phyloP scores from a whole-genome alignment of 2,329 filamentous ascomycete species.

The Cladosporium colombiae region DNA sequence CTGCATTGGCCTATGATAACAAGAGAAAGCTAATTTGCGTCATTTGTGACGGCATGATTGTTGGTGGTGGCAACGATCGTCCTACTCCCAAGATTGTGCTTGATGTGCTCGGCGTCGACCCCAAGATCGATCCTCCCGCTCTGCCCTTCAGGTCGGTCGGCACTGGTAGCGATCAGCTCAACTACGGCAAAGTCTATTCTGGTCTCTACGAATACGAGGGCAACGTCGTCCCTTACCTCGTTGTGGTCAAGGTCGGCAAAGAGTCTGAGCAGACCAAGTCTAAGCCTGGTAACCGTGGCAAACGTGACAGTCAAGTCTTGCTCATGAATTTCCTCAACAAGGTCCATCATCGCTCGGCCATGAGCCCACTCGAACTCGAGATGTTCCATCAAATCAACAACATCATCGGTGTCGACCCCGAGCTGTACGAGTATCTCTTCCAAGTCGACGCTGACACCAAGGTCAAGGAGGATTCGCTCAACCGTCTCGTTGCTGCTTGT shows the following conservation, averaged over 20 bases:
- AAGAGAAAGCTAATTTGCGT: conserved; percentile 96
- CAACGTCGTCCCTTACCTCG: conserved; percentile 94
- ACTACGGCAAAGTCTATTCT: conserved; percentile 98
- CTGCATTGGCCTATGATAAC: conserved; percentile 94
- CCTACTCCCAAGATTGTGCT: conserved; percentile 97
- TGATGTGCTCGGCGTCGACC: conserved; percentile 94
- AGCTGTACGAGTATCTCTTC: conserved; percentile 93
- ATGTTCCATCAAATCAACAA: conserved; percentile 99
- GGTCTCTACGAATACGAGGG: conserved; percentile 97
- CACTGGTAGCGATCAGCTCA: conserved; percentile 84
- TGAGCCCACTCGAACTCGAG: conserved; percentile 94
- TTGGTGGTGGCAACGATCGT: conserved; percentile 92
- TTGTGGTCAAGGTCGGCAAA: conserved; percentile 96
- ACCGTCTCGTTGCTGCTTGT: conserved; percentile 87
- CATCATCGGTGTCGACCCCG: conserved; percentile 95
- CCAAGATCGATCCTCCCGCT: conserved; percentile 92
- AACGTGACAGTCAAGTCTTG: conserved; percentile 95
- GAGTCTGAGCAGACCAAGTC: conserved; percentile 88
- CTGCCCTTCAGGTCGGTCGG: conserved; percentile 94
- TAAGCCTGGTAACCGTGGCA: conserved; percentile 96
- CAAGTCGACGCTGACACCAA: conserved; percentile 98
- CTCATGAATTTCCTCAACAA: conserved; percentile 98
- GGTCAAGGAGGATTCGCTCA: conserved; percentile 88
- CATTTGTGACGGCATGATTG: conserved; percentile 95
- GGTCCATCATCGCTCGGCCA: conserved; percentile 88